Evolutionary conservation across 2,329 filamentous ascomycete genomes (phyloP), one percentile per base, ranked within the genome.

Genomic region (Colletotrichum eremochloae): DNA sequence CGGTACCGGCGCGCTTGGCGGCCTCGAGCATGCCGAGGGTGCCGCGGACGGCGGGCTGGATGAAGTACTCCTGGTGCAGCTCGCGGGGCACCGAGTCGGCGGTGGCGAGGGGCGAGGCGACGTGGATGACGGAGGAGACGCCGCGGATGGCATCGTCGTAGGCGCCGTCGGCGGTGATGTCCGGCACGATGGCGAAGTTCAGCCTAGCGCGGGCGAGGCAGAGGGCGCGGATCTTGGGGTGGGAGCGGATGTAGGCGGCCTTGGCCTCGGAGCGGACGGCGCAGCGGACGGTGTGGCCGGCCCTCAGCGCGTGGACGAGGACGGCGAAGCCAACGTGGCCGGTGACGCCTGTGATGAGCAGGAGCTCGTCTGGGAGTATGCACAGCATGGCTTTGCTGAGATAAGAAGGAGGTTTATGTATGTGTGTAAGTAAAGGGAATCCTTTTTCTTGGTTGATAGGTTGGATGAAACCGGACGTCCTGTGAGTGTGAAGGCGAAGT

Each of bases 71-170:
- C 81, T 77, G 6, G 81, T 81, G 68, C 86, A 84, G 3, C 88
- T 86, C 58, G 91, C 86, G 61, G 90, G 90, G 79, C 91, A 88
- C 76, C 93, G 91, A 83, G 93, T 73, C 56, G 36, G 67, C 68
- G 1, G 71, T 77, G 60, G 78, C 75, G 11, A 75, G 60, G 68
- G 80, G 76, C 1, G 82, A 78, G 1, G 79, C 79, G 8, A 76
- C 50, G 72, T 81, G 79, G 44, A 83, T 76, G 53, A 86, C 78
- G 71, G 81, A 81, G 18, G 78, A 78, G 52, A 83, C 82, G 9
- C 79, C 84, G 50, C 81, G 75, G 68, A 84, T 78, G n/a, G 82
- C 83, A n/a, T 82, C 79, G 50, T 85, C 81, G 64, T 83, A 85
- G 6, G 84, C 84, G 29, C 79, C 79, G 1, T 78, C 75, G 14